phyloP scores from a whole-genome alignment of 108 stramenopile species.

The Conticribra guillardii region DNA sequence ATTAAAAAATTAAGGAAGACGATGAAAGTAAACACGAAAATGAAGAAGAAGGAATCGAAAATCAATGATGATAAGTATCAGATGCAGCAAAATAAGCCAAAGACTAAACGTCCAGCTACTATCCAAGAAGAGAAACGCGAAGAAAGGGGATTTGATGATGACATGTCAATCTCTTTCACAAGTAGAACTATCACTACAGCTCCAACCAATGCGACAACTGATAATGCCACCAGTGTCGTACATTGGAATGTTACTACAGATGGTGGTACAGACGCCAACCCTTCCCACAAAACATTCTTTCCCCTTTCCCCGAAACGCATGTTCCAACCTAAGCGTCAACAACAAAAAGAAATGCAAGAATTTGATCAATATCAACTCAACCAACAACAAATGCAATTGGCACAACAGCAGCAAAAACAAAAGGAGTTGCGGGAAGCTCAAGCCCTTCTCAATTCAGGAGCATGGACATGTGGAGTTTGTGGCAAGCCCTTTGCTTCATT shows the following conservation, averaged over 20 bases:
- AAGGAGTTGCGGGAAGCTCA: constrained; percentile 5
- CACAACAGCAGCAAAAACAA: not conserved
- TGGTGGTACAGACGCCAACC: no score
- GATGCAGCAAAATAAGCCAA: not conserved
- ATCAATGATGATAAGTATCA: not conserved
- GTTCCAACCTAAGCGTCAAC: not conserved
- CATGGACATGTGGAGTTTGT: constrained; percentile 81
- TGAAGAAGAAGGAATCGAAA: not conserved
- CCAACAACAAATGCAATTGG: not conserved
- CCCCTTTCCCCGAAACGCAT: not conserved
- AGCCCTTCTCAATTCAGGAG: constrained; percentile 28
- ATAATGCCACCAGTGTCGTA: no score
- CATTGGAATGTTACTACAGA: no score
- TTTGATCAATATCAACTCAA: not conserved
- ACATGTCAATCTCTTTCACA: not conserved
- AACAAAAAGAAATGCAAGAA: not conserved
- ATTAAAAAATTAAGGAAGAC: not conserved
- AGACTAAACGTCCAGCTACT: not conserved
- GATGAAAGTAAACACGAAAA: not conserved
- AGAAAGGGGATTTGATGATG: not conserved
- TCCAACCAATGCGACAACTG: no score
- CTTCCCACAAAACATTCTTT: not conserved
- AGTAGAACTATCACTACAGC: not conserved
- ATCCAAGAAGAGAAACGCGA: not conserved
- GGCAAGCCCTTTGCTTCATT: constrained; percentile 64